Base-by-base conservation (phyloP, 768 basidiomycete species). In the Lepiota brunneoincarnata region DNA sequence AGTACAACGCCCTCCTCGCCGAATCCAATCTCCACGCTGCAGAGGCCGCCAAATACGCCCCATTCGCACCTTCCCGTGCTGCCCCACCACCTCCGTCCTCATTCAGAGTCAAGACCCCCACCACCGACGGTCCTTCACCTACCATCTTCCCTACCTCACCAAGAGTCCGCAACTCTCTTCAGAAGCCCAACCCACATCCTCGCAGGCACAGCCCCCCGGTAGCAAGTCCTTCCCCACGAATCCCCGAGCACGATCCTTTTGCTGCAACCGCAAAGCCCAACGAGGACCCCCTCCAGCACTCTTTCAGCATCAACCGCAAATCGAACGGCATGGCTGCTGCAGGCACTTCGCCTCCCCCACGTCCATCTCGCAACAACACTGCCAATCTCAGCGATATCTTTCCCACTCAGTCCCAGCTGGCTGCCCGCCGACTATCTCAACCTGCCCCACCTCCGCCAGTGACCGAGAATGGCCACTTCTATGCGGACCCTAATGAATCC, bases 351-450 rank as follows among this genome's bases (percentile, higher is more conserved):
- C 83, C 89, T 1, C 91, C 91, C 7, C 84, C 87, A 1, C 81
- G 91, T 40, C 91, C 91, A 0, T 91, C 89, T 42, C 81, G 91
- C 53, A 87, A 87, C 56, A 93, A 93, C 68, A 93, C 91, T 3
- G 87, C 86, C 31, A 91, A 78, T 51, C 76, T 93, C 45, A 84
- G 79, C 69, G 91, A 93, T 71, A 72, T 92, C 63, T 86, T 86
- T 66, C 73, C 82, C 20, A 63, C 68, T 6, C 72, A 73, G 50
- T 59, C 68, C 42, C 60, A 70, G 45, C 64, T 77, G 37, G 70
- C 78, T 4, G 61, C 74, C 18, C 81, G 79, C 44, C 79, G 83
- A 49, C 71, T 82, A 51, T 84, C 82, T 31, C 70, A 75, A 21
- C 84, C 82, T 42, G 56, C 52, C 17, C 67, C 57, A 54, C 64